phyloP scores from a whole-genome alignment of 257 asterid genomes.

The Solanum corneliomulleri region DNA sequence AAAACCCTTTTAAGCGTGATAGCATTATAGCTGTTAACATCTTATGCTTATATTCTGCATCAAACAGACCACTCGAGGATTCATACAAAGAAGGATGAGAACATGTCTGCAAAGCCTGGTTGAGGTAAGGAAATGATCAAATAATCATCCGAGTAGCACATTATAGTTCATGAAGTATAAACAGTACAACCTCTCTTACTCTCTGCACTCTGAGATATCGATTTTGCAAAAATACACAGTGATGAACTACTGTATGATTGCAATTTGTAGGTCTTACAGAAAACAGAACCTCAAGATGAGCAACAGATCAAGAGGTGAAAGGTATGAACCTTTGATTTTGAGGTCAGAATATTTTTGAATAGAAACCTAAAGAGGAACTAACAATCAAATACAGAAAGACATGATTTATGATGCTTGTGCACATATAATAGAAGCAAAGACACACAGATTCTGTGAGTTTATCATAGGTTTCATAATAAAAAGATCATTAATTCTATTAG shows the following conservation, averaged over 20 bases:
- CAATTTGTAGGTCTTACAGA: conserved; percentile 41
- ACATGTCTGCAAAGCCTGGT: conserved; percentile 49
- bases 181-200: not conserved
- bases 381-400: not conserved
- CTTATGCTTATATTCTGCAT: conserved; percentile 9
- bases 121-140: conserved; percentile 36
- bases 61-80: conserved; percentile 69
- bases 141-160: not conserved
- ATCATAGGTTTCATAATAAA: not conserved
- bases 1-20: conserved; percentile 9
- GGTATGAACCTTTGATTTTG: conserved; percentile 11
- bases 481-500: not conserved
- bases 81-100: conserved; percentile 81
- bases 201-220: not conserved
- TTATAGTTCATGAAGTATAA: not conserved
- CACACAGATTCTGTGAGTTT: not conserved
- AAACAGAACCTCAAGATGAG: conserved; percentile 30
- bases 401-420: not conserved
- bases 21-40: not conserved
- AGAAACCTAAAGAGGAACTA: not conserved
- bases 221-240: not conserved
- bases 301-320: conserved; percentile 16
- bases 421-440: not conserved
- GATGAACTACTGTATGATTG: conserved; percentile 1
- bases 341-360: not conserved